A percentile compares a stretch with the other conserved stretches of the same genome.
Conservation (phyloP, 1,284 basidiomycete genomes). For the Cutaneotrichosporon spelunceum region DNA sequence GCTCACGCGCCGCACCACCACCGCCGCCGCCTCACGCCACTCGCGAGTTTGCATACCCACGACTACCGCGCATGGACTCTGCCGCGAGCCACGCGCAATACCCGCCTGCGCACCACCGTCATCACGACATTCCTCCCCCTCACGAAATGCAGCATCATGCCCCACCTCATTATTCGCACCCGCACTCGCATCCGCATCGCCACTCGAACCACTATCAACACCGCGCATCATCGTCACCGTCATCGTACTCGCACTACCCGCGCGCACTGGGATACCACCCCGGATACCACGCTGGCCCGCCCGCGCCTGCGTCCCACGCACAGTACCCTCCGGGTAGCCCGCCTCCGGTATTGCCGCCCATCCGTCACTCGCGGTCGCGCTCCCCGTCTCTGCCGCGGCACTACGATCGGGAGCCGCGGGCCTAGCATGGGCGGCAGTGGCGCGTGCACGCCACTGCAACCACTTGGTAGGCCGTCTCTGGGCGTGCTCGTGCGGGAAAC, state of each 20-base stretch:
- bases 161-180: neutral
- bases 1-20: neutral
- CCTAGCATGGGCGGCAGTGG: conserved; percentile 8
- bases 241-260: conserved; percentile 1
- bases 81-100: conserved; percentile 6
- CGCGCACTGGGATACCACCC: neutral
- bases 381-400: conserved; percentile 9
- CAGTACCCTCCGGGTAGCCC: conserved; percentile 9
- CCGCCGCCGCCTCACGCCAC: neutral
- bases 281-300: neutral
- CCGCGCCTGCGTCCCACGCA: neutral
- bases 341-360: conserved; percentile 18
- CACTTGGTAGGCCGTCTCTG: neutral
- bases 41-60: conserved; percentile 12
- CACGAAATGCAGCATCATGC: conserved; percentile 9
- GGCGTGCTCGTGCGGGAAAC: neutral
- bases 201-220: neutral
- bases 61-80: conserved; percentile 21
- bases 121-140: conserved; percentile 1
- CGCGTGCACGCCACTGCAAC: conserved; percentile 2
- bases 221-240: neutral
- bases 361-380: conserved; percentile 16
- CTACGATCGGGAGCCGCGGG: conserved; percentile 19
- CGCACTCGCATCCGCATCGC: conserved; percentile 4
- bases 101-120: neutral